Conservation (phyloP, 73 alveolate genomes). For the Paramecium sexaurelia region DNA sequence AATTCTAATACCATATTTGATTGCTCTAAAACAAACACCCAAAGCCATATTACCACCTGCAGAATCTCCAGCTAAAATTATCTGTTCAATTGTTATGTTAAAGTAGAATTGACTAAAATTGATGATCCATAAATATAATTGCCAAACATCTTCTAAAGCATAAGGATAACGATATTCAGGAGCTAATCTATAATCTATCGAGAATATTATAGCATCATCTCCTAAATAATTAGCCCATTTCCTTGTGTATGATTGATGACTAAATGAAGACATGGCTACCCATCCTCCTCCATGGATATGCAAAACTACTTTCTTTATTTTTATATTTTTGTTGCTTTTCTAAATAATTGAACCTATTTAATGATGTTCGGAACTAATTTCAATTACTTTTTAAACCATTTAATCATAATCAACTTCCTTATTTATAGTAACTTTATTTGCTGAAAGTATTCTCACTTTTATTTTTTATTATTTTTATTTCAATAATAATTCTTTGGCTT, state of each 20-base stretch:
- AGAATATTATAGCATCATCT: constrained; percentile 66
- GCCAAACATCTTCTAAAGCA: constrained; percentile 91
- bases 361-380: background rate
- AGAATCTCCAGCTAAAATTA: constrained; percentile 90
- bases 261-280: constrained; percentile 89
- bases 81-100: constrained; percentile 66
- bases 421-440: background rate
- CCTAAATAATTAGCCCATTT: constrained; percentile 69
- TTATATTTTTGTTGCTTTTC: background rate
- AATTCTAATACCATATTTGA: constrained; percentile 78
- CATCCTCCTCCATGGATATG: constrained; percentile 98
- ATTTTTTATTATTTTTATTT: background rate
- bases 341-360: background rate
- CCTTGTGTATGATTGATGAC: constrained; percentile 90
- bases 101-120: constrained; percentile 72
- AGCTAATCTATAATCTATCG: constrained; percentile 90
- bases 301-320: constrained; percentile 62
- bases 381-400: background rate
- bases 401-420: background rate
- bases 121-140: constrained; percentile 87
- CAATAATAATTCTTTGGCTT: background rate
- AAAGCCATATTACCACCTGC: constrained; percentile 98
- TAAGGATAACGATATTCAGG: constrained; percentile 90
- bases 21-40: constrained; percentile 80
- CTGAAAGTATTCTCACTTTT: constrained; percentile 23